phyloP scores from a whole-genome alignment of 2,329 filamentous ascomycete genomes.

The Xenoacremonium recifei region DNA sequence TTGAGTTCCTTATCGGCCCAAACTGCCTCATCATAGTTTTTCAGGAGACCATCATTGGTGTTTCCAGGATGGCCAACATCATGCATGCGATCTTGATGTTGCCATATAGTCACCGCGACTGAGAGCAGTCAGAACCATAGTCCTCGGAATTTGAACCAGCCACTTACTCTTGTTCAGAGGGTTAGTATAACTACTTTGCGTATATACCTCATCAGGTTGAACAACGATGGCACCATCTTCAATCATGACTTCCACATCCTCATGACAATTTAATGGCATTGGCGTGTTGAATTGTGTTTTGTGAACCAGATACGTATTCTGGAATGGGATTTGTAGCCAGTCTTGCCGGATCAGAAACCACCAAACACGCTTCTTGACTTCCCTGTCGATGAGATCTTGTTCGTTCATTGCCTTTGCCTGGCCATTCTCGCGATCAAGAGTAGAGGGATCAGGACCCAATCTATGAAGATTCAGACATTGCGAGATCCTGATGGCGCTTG shows the following conservation, averaged over 20 bases:
- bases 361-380: constrained; percentile 6
- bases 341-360: constrained; percentile 10
- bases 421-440: background rate
- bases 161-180: background rate
- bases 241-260: constrained; percentile 3
- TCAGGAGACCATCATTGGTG: background rate
- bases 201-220: constrained; percentile 1
- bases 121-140: background rate
- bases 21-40: constrained; percentile 4
- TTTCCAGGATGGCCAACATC: constrained; percentile 1
- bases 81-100: constrained; percentile 7
- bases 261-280: constrained; percentile 2
- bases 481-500: constrained; percentile 3
- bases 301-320: constrained; percentile 8
- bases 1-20: constrained; percentile 6
- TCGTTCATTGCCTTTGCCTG: background rate
- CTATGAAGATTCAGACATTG: constrained; percentile 6
- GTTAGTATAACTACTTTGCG: constrained; percentile 3
- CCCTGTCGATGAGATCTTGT: constrained; percentile 2
- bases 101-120: constrained; percentile 8
- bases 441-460: constrained; percentile 1
- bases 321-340: constrained; percentile 10
- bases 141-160: background rate
- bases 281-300: constrained; percentile 8
- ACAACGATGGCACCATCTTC: background rate